Base-by-base conservation (phyloP, 768 basidiomycete genomes). In the Amanita rubescens region DNA sequence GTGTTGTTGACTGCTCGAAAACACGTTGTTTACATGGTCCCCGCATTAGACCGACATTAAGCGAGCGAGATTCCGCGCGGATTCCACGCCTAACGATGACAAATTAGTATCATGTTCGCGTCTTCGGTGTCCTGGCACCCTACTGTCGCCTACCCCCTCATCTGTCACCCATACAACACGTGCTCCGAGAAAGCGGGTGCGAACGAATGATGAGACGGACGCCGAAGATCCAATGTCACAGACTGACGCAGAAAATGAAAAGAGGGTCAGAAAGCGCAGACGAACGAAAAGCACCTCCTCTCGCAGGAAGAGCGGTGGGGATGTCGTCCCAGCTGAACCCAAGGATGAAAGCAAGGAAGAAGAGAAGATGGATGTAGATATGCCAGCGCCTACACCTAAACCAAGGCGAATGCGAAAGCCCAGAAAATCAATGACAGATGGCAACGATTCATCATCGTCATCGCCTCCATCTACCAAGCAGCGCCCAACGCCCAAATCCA, bases 51-150 rank as follows among this genome's bases (percentile, higher is more conserved):
- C 79, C 1, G 89, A 90, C 59, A 51, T 67, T 35, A 90, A 79
- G 67, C 85, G 89, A 42, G 89, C 89, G 0, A 75, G 87, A 5
- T 91, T 89, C 71, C 80, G 87, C 47, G 80, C 82, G 5, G 89
- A 91, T 65, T 85, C 89, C 14, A 82, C 84, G 1, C 67, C 71
- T 1, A 68, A 76, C 17, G 71, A 86, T 55, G 89, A 91, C 63
- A 90, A 82, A 63, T 75, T 90, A 52, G 66, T 67, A 1, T 77
- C 85, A 0, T 91, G 89, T 62, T 65, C 73, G 20, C 65, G 66
- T 3, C 60, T 79, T 10, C 75, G 80, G 25, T 90, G 87, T 58
- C 78, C 72, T 53, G 74, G 76, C 2, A 43, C 43, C 17, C 32
- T 53, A 14, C 37, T 53, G n/a, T 53, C 71, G 8, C 64, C 62